Percentiles rank a stretch among this genome's conserved stretches.
These are phyloP conservation scores for Linum tenue DNA, from an alignment of 345 rosid genomes.

Conservation along the genomic window DNA sequence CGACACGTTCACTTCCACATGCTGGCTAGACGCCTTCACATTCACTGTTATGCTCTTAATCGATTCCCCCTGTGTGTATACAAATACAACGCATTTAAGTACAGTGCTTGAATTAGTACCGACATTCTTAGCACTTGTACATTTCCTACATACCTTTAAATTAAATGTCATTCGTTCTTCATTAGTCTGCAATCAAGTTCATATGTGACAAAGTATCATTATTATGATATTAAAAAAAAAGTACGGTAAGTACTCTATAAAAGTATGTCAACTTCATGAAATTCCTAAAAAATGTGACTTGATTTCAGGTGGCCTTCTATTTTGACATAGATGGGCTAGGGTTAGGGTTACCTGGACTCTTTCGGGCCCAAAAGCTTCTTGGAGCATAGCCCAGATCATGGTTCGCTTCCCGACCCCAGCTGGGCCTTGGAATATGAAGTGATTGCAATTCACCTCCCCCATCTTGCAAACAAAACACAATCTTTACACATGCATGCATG, in stretches of 20 bases:
- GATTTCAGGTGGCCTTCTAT: too few relatives aligned
- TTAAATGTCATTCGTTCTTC: constrained; percentile 31
- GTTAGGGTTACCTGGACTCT: constrained; percentile 24
- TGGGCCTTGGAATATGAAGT: constrained; percentile 53
- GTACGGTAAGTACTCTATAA: not conserved
- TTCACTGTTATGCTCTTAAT: constrained; percentile 30
- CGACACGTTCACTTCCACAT: constrained; percentile 45
- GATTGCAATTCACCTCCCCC: constrained; percentile 20
- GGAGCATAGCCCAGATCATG: constrained; percentile 52
- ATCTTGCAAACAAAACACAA: constrained; percentile 13
- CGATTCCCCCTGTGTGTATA: constrained; percentile 34
- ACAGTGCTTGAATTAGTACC: not conserved
- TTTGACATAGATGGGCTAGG: too few relatives aligned
- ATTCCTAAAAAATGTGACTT: not conserved
- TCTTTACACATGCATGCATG: not conserved
- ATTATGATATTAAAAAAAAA: not conserved
- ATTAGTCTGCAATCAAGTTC: constrained; percentile 22
- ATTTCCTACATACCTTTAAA: constrained; percentile 27
- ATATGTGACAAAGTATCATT: too few relatives aligned
- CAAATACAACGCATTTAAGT: not conserved
- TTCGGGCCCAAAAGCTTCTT: constrained; percentile 41
- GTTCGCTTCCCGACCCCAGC: constrained; percentile 59
- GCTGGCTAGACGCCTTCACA: constrained; percentile 34
- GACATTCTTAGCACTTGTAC: not conserved
- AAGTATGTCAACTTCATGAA: not conserved